A percentile compares a stretch with the other conserved stretches of the same genome.
phyloP scores from a whole-genome alignment of 2,329 filamentous ascomycete genomes.

The Fusarium sp. region DNA sequence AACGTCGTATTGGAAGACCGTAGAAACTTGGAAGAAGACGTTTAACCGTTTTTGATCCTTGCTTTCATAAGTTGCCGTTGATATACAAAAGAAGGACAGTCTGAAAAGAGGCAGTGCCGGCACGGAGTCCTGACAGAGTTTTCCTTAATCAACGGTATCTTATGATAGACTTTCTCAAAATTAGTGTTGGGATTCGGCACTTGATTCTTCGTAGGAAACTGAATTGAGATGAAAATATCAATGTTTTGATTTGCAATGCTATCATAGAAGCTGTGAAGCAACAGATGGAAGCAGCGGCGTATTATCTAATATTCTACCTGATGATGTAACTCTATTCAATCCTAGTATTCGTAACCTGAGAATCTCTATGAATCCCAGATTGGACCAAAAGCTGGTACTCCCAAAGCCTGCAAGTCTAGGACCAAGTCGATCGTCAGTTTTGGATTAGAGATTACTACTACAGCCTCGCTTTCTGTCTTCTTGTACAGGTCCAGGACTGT shows the following conservation, averaged over 20 bases:
- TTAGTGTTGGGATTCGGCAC: background rate
- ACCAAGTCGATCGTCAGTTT: conserved; percentile 70
- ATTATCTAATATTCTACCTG: background rate
- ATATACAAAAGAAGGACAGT: background rate
- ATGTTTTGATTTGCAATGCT: background rate
- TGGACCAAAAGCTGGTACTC: conserved; percentile 72
- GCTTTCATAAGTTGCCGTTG: background rate
- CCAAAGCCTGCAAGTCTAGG: conserved; percentile 69
- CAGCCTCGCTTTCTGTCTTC: conserved; percentile 67
- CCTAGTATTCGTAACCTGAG: background rate
- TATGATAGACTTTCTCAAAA: background rate
- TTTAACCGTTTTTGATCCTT: background rate
- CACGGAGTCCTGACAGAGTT: background rate
- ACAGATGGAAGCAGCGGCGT: background rate
- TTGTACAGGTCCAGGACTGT: conserved; percentile 59
- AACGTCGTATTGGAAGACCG: background rate
- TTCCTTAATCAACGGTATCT: background rate
- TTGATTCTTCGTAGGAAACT: rapidly evolving
- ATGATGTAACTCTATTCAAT: background rate
- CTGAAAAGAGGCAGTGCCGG: background rate
- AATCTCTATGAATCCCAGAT: conserved; percentile 65
- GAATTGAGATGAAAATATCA: background rate
- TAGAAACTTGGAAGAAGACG: background rate
- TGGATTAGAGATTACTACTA: conserved; percentile 76
- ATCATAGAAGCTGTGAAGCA: background rate